Base-by-base conservation (phyloP, 2,329 filamentous ascomycete genomes). In the Tolypocladium cylindrosporum region DNA sequence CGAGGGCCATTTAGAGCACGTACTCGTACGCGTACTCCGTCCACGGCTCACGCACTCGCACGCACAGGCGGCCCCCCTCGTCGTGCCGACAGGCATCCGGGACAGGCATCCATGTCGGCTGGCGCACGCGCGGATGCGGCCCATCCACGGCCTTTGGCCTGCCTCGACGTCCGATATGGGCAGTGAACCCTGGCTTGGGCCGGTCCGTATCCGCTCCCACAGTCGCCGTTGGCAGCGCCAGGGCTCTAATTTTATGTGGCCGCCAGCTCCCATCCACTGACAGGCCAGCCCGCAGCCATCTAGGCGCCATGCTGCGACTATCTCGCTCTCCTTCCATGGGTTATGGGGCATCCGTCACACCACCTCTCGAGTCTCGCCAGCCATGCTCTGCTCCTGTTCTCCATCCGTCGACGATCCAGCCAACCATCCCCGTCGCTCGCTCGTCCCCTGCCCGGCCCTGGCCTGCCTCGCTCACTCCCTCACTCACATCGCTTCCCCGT, bases 261-360 rank as follows among this genome's bases (percentile, higher is more conserved):
- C 65, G 69, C 62, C 66, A 62, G 62, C 60, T 62, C 57, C 65
- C 71, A 67, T 72, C 76, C 76, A 77, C 68, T 76, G 69, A 74
- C 71, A 74, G 67, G 68, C 68, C 69, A 68, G 67, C 63, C 69
- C 68, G 67, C 67, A 64, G 64, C 67, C 65, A 62, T 65, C 66
- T 76, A 77, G 72, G 71, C 76, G 76, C 76, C 74, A 69, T 70
- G 65, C 71, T 74, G 71, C 71, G 69, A 71, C 69, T 72, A 68
- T 71, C 61, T 65, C 66, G 64, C 57, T 34, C 57, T 55, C 57
- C 4, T 21, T 41, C 36, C 54, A 53, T 52, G 57, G 43, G 21
- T 55, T 53, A 62, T 57, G 59, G 58, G 60, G 58, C 61, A 62
- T 66, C 67, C 65, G 69, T 72, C 71, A 73, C 71, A 71, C 67